phyloP scores from a whole-genome alignment of 2,329 filamentous ascomycete species.

The Endocalyx cinctus region DNA sequence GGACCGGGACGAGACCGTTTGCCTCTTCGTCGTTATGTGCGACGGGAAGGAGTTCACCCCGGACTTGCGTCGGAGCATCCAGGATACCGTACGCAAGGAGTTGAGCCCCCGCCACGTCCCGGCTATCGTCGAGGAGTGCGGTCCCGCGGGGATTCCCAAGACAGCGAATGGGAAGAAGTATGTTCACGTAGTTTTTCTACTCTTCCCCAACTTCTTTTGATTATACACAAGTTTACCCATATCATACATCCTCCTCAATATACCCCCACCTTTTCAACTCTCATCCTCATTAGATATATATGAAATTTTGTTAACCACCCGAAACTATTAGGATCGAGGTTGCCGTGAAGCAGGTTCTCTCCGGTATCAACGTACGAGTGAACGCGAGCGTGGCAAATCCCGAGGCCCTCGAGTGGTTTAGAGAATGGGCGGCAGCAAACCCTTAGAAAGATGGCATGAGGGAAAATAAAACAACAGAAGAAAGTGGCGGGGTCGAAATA shows the following conservation, averaged over 20 bases:
- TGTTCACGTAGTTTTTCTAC: no score
- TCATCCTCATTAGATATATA: no score
- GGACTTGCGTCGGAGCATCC: slow-evolving; percentile 60
- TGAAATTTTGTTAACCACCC: no score
- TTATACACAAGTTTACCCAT: no score
- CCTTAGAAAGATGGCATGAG: slow-evolving; percentile 7
- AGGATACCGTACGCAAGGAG: slow-evolving; percentile 65
- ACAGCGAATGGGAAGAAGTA: slow-evolving; percentile 96
- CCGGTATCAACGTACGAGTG: slow-evolving; percentile 79
- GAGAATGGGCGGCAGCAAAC: slow-evolving; percentile 63
- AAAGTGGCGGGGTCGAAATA: no score
- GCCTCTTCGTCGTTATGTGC: slow-evolving; percentile 79
- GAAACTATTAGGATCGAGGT: slow-evolving; percentile 79
- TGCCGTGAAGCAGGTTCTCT: slow-evolving; percentile 92
- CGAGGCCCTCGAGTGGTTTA: slow-evolving; percentile 84
- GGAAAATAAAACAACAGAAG: no score
- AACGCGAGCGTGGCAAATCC: slow-evolving; percentile 92
- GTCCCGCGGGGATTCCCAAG: slow-evolving; percentile 76
- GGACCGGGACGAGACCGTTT: slow-evolving; percentile 80
- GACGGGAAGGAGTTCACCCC: slow-evolving; percentile 51
- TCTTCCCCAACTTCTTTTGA: no score
- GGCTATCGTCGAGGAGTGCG: slow-evolving; percentile 73
- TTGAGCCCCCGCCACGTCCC: slow-evolving; percentile 89
- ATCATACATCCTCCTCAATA: no score
- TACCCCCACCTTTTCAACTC: no score